Evolutionary conservation across 495 filamentous ascomycete species (phyloP).

Genomic region (Penicillium riverlandense): DNA sequence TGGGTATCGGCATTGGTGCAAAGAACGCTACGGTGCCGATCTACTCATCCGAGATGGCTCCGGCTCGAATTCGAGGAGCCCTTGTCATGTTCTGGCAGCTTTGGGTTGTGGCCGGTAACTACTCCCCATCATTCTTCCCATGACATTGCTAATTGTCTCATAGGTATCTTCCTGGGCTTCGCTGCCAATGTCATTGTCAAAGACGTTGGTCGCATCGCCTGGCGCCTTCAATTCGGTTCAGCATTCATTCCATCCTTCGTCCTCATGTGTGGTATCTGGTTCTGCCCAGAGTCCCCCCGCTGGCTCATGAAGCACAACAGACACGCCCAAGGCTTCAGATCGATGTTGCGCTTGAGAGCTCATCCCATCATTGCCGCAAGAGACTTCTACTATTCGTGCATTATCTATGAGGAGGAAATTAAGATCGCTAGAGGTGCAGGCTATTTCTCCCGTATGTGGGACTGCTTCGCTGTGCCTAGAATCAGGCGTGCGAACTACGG

Average conservation of each 20-base stretch:
- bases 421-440: slow-evolving; percentile 34
- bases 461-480: slow-evolving; percentile 55
- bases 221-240: slow-evolving; percentile 60
- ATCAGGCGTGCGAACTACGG: slow-evolving; percentile 57
- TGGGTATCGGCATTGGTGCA: slow-evolving; percentile 56
- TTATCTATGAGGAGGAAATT: slow-evolving; percentile 47
- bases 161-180: slow-evolving; percentile 55
- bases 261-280: slow-evolving; percentile 50
- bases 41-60: slow-evolving; percentile 56
- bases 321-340: slow-evolving; percentile 44
- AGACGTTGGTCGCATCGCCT: slow-evolving; percentile 47
- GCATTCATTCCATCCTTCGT: slow-evolving; percentile 62
- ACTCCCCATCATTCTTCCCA: not conserved
- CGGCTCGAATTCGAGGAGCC: slow-evolving; percentile 53
- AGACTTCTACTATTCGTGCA: slow-evolving; percentile 38
- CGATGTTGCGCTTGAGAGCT: slow-evolving; percentile 50
- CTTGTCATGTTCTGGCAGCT: slow-evolving; percentile 64
- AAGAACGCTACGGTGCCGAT: slow-evolving; percentile 59
- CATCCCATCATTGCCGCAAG: slow-evolving; percentile 27
- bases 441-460: slow-evolving; percentile 51
- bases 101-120: slow-evolving; percentile 23
- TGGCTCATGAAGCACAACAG: slow-evolving; percentile 57
- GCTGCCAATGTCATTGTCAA: slow-evolving; percentile 55
- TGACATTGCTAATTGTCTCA: slow-evolving; percentile 23
- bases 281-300: slow-evolving; percentile 62